Base-by-base conservation (phyloP, 306 rosid species). In the Vigna reflexopilosa region DNA sequence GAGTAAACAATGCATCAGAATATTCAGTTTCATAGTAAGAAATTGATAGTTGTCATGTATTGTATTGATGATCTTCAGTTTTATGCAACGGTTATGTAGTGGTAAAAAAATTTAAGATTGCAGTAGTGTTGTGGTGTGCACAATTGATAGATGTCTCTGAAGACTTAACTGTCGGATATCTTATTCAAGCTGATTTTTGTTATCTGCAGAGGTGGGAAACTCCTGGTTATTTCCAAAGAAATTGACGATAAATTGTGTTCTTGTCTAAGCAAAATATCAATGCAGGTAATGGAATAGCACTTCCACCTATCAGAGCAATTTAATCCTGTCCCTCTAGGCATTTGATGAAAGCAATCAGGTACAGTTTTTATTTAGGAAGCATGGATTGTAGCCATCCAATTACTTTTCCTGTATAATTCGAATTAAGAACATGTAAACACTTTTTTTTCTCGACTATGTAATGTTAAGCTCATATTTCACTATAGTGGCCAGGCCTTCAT, bases 1-100 rank as follows among this genome's bases (percentile, higher is more conserved):
- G 89, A 86, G 12, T 82, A 80, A 86, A 72, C 57, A 1, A 34
- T 3, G 65, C 77, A 42, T 79, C 84, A 65, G 80, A 57, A 52
- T 45, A 80, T 82, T 24, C 82, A 71, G 69, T 75, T 72, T 72
- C 66, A 57, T 13, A 58, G 79, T 64, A 69, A 68, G 83, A 68
- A 72, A 68, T 56, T 62, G 48, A 42, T 17, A 16, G 32, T 36
- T 81, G 26, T 34, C 52, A 24, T 62, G 54, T 54, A 16, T 61
- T 26, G 40, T 62, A 10, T 36, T 59, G 73, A 71, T 20, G 48
- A 73, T 78, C 67, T 52, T 73, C 56, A 69, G 34, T 52, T 38
- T 58, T 73, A 67, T 78, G 57, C 72, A 64, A 22, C 36, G 67
- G 24, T 40, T 40, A 40, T 40, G 45, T 2, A 42, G 13, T 2